These are phyloP conservation scores for Lepidium africanum DNA, from an alignment of 345 rosid species.

Conservation along the genomic window DNA sequence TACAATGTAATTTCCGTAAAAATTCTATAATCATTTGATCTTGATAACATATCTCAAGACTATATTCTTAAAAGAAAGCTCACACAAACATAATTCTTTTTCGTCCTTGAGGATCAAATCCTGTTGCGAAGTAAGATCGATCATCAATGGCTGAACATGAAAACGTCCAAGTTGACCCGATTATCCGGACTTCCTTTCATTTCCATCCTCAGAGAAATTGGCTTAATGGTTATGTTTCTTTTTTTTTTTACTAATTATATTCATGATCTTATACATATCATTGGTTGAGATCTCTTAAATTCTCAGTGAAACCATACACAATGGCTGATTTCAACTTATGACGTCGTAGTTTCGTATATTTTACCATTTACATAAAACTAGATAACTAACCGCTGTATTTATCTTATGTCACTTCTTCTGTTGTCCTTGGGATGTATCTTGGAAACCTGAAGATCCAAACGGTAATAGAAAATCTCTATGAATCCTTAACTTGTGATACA, in stretches of 20 bases:
- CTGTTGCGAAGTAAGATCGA: background rate
- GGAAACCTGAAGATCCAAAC: slow-evolving; percentile 4
- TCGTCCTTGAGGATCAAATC: background rate
- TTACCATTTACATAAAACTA: background rate
- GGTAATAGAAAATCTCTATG: background rate
- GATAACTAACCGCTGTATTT: background rate
- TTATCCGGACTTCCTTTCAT: slow-evolving; percentile 30
- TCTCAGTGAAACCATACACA: background rate
- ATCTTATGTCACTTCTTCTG: background rate
- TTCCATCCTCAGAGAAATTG: slow-evolving; percentile 35
- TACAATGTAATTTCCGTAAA: background rate
- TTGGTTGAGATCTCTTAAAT: background rate
- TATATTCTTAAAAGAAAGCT: background rate
- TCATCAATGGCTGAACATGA: slow-evolving; percentile 21
- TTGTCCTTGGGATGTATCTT: background rate
- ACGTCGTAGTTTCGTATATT: too few species aligned
- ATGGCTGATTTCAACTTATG: background rate
- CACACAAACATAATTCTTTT: background rate
- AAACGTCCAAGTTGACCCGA: background rate
- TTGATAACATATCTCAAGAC: background rate
- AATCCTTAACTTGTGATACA: background rate
- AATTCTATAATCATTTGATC: background rate
- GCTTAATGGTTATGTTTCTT: slow-evolving; percentile 30
- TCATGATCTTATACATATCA: background rate
- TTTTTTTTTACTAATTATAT: background rate